Base-by-base conservation (phyloP, 2,329 filamentous ascomycete species). In the Cercospora janseana region DNA sequence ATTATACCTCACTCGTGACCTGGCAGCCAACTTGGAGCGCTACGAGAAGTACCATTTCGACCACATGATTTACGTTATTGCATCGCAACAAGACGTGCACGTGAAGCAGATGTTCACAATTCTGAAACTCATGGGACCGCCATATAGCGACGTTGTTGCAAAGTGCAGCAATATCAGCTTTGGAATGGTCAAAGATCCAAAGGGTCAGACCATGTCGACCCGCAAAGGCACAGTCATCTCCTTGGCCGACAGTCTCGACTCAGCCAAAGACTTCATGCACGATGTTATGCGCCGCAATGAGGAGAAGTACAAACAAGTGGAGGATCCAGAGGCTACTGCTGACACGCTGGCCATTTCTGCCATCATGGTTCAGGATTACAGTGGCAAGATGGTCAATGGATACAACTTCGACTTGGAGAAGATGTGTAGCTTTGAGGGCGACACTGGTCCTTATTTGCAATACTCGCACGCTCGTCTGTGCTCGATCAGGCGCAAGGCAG, bases 331-430 rank as follows among this genome's bases (percentile, higher is more conserved):
- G 47, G 79, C 81, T 47, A 87, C 85, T 7, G 90, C 93, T 54
- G 93, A 97, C 72, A 88, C 81, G 8, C 80, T 97, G 3, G 93
- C 92, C 57, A 96, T 97, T 67, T 91, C 87, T 58, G 86, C 87
- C 66, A 92, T 97, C 66, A 97, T 97, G 90, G 89, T 95, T 15
- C 92, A 97, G 72, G 93, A 97, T 66, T 95, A 97, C 89, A 87
- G 82, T 59, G 93, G 92, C 69, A 97, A 96, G 81, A 82, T 88
- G 85, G 75, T 83, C 65, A 82, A 83, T 70, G 79, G 80, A 62
- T 83, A 86, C 69, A 75, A 79, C 50, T 91, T 92, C 71, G 85
- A 91, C 72, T 83, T 90, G 77, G 82, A 88, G 52, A 79, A 81
- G 58, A 91, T 93, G 86, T 87, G 83, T 6, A 87, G 85, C 3